Evolutionary conservation across 2,329 filamentous ascomycete genomes (phyloP).

Genomic region (Lasiodiplodia gonubiensis): DNA sequence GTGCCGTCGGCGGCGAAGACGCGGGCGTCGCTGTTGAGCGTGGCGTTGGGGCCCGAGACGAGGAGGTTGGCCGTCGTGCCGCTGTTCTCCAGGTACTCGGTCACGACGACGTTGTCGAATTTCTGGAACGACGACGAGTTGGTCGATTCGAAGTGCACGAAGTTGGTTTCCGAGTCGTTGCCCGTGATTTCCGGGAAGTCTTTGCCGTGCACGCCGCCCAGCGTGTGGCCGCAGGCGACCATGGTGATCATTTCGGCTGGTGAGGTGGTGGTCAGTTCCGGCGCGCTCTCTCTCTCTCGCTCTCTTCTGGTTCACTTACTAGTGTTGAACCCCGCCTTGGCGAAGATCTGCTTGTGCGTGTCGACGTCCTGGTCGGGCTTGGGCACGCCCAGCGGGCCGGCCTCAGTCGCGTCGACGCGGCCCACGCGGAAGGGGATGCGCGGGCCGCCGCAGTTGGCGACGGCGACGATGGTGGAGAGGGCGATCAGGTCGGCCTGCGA

Average conservation of each 20-base stretch:
- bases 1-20: conserved; percentile 24
- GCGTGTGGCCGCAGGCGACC: conserved; percentile 26
- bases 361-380: conserved; percentile 23
- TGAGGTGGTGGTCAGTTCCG: neutral
- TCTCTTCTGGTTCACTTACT: no score
- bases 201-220: conserved; percentile 17
- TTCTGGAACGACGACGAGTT: neutral
- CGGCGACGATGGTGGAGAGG: conserved; percentile 10
- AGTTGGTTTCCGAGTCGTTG: conserved; percentile 15
- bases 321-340: conserved; percentile 24
- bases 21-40: conserved; percentile 22
- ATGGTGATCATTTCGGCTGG: conserved; percentile 25
- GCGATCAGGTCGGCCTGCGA: conserved; percentile 19
- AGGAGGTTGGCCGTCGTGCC: neutral
- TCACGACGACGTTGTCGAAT: conserved; percentile 28
- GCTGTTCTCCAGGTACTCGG: conserved; percentile 25
- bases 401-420: conserved; percentile 22
- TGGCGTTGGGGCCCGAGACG: neutral
- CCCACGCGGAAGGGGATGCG: conserved; percentile 13
- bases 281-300: no score
- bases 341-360: conserved; percentile 18
- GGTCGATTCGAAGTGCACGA: conserved; percentile 18
- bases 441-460: neutral
- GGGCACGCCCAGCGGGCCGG: conserved; percentile 8
- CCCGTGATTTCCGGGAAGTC: conserved; percentile 25